Percentiles rank a stretch among this genome's conserved stretches.
Evolutionary conservation across 2,329 filamentous ascomycete genomes (phyloP).

Genomic region (Pseudocercospora cruenta): DNA sequence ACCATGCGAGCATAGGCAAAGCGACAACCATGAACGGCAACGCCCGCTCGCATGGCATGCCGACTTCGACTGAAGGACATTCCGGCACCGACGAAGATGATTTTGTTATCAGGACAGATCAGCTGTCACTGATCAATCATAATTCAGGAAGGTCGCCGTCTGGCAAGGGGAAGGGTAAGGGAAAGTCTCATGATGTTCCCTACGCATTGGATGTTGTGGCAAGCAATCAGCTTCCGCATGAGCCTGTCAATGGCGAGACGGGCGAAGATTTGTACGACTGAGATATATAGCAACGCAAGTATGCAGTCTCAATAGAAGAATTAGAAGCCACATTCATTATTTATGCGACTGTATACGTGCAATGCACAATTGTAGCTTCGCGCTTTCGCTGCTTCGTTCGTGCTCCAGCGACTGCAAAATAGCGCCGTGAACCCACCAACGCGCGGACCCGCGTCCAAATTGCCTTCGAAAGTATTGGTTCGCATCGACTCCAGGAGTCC

Average conservation of each 20-base stretch:
- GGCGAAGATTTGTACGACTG: conserved; percentile 50
- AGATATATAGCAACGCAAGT: conserved; percentile 8
- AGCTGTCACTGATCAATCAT: conserved; percentile 32
- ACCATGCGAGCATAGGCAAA: conserved; percentile 18
- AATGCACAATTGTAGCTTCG: conserved; percentile 9
- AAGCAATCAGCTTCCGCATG: background rate
- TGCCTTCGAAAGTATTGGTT: background rate
- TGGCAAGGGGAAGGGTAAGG: conserved; percentile 42
- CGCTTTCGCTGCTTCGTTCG: background rate
- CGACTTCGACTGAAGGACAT: background rate
- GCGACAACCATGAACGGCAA: conserved; percentile 18
- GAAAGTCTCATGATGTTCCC: conserved; percentile 32
- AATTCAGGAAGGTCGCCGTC: conserved; percentile 5
- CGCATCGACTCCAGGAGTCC: background rate
- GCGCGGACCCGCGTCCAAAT: background rate
- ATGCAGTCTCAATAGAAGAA: background rate
- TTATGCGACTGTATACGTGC: background rate
- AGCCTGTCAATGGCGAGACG: conserved; percentile 30
- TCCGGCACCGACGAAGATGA: conserved; percentile 41
- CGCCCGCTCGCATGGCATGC: background rate
- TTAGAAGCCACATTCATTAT: background rate
- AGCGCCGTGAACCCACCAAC: background rate
- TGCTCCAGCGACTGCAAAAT: background rate
- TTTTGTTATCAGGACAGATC: conserved; percentile 47
- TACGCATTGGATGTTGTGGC: background rate